Evolutionary conservation across 768 basidiomycete species (phyloP).

Genomic region (Tremella mesenterica): DNA sequence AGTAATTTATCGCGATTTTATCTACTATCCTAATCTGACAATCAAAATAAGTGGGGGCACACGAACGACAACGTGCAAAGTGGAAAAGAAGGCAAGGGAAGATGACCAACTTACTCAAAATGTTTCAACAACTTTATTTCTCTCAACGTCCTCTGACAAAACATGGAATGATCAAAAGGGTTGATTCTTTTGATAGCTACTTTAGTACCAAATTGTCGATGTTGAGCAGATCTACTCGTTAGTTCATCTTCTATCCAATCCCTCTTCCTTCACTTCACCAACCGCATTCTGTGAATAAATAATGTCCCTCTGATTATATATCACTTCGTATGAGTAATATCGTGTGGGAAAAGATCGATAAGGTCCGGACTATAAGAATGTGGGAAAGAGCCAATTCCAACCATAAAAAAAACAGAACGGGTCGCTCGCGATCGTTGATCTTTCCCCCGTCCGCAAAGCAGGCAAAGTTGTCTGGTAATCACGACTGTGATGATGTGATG

Average conservation of each 20-base stretch:
- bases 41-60: background rate
- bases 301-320: background rate
- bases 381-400: too few species aligned
- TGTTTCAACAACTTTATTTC: slow-evolving; percentile 90
- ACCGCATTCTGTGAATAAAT: too few species aligned
- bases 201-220: slow-evolving; percentile 55
- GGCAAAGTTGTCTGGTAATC: too few species aligned
- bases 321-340: too few species aligned
- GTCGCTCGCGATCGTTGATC: too few species aligned
- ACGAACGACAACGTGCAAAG: background rate
- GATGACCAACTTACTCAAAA: slow-evolving; percentile 33
- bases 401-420: too few species aligned
- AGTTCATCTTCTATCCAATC: background rate
- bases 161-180: slow-evolving; percentile 69
- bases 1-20: slow-evolving; percentile 27
- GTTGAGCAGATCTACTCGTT: background rate
- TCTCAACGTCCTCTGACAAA: slow-evolving; percentile 54
- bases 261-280: background rate
- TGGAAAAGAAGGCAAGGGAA: background rate
- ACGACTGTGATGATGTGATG: background rate
- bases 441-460: too few species aligned
- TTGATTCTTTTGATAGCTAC: slow-evolving; percentile 95
- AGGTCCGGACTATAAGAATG: too few species aligned
- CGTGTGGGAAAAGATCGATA: background rate
- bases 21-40: slow-evolving; percentile 33